These are phyloP conservation scores for Fusarium austroafricanum DNA, from an alignment of 2,329 filamentous ascomycete genomes.

Conservation along the genomic window DNA sequence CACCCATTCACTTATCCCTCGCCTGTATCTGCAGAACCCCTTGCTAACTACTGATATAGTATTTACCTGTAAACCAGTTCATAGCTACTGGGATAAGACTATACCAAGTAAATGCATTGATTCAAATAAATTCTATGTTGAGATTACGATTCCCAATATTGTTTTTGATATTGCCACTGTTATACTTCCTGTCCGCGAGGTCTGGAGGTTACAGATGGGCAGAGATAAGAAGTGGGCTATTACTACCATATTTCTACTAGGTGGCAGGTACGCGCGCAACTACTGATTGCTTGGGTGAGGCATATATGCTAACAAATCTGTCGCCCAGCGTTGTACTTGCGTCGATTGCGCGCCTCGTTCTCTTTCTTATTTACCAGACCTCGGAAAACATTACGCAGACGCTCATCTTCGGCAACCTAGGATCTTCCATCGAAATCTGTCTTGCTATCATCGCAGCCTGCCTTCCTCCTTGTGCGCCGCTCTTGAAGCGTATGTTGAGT, in stretches of 20 bases:
- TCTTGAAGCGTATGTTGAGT: conserved; percentile 28
- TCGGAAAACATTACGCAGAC: too few species aligned
- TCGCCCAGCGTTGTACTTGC: conserved; percentile 16
- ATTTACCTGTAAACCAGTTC: conserved; percentile 6
- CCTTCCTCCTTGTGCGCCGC: conserved; percentile 12
- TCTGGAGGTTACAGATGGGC: conserved; percentile 17
- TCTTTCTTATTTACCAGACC: conserved; percentile 5
- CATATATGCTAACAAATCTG: background rate
- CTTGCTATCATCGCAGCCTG: conserved; percentile 18
- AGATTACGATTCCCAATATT: conserved; percentile 16
- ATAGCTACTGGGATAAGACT: conserved; percentile 5
- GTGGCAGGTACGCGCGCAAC: conserved; percentile 22
- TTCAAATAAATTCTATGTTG: conserved; percentile 6
- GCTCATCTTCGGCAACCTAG: too few species aligned
- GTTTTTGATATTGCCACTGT: conserved; percentile 12
- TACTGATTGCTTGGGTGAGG: too few species aligned
- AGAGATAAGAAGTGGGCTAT: conserved; percentile 21
- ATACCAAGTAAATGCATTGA: conserved; percentile 18
- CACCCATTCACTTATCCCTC: background rate
- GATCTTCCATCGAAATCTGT: conserved; percentile 41
- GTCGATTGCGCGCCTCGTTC: conserved; percentile 4
- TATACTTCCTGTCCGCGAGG: background rate
- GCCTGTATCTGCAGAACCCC: too few species aligned
- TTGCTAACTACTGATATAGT: background rate
- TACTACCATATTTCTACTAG: conserved; percentile 13